Percentiles rank a stretch among this genome's conserved stretches.
These are phyloP conservation scores for Plasmopara viticola DNA, from an alignment of 352 stramenopile species.

Conservation along the genomic window DNA sequence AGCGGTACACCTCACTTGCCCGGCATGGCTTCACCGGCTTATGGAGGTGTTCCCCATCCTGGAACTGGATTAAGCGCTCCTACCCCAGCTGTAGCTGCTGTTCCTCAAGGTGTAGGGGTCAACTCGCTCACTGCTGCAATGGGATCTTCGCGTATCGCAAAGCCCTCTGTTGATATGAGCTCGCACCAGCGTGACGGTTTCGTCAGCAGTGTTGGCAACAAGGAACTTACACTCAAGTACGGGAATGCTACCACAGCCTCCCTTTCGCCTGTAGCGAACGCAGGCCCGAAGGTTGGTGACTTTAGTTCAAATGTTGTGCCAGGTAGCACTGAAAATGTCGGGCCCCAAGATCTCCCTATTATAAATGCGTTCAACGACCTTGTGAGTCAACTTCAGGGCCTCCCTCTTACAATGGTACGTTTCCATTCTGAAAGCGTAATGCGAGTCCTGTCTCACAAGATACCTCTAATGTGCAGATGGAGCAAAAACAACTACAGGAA, in stretches of 20 bases:
- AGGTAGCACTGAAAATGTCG: constrained; percentile 70
- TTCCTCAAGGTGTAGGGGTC: constrained; percentile 61
- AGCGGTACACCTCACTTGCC: constrained; percentile 22
- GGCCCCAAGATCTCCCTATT: constrained; percentile 68
- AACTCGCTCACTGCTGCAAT: constrained; percentile 57
- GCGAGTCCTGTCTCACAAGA: not conserved
- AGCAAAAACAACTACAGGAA: constrained; percentile 83
- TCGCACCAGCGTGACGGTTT: constrained; percentile 82
- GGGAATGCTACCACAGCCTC: constrained; percentile 61
- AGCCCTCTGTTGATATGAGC: constrained; percentile 74
- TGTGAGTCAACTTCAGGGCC: constrained; percentile 56
- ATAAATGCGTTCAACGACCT: constrained; percentile 79
- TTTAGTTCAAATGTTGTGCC: constrained; percentile 44
- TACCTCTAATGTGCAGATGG: constrained; percentile 43
- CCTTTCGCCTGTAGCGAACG: constrained; percentile 44
- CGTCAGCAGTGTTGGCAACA: constrained; percentile 80
- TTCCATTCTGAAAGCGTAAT: not conserved
- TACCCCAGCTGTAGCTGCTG: constrained; percentile 22
- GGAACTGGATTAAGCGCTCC: constrained; percentile 35
- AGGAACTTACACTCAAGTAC: constrained; percentile 83
- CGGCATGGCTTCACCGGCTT: constrained; percentile 22
- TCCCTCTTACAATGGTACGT: constrained; percentile 80
- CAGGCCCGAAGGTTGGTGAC: constrained; percentile 26
- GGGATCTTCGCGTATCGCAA: constrained; percentile 71
- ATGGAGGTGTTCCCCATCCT: constrained; percentile 12